A percentile compares a stretch with the other conserved stretches of the same genome.
Evolutionary conservation across 2,329 filamentous ascomycete genomes (phyloP).

Genomic region (Fusarium decemcellulare): DNA sequence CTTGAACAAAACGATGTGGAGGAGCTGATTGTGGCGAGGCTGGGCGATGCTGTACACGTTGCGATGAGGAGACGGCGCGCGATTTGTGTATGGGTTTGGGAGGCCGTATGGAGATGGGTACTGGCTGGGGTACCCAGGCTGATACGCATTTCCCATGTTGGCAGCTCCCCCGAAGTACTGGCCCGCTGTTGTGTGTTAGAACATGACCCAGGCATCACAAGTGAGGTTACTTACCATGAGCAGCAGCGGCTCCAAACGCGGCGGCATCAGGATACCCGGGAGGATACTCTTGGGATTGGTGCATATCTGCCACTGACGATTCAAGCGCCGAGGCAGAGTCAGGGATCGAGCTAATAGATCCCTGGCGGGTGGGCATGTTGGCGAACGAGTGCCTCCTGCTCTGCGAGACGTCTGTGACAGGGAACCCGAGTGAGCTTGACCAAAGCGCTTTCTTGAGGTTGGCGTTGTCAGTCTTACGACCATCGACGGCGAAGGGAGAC

Average conservation of each 20-base stretch:
- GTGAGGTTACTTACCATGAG: slow-evolving; percentile 55
- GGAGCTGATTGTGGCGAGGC: slow-evolving; percentile 75
- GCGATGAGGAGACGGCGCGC: slow-evolving; percentile 73
- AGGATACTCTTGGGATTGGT: slow-evolving; percentile 59
- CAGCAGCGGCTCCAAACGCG: slow-evolving; percentile 55
- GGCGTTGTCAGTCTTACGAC: slow-evolving; percentile 71
- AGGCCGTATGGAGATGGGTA: slow-evolving; percentile 64
- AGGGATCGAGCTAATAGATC: slow-evolving; percentile 72
- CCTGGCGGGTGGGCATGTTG: slow-evolving; percentile 75
- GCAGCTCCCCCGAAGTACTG: slow-evolving; percentile 46
- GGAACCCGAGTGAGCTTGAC: slow-evolving; percentile 80
- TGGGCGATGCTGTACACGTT: slow-evolving; percentile 73
- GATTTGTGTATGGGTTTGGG: slow-evolving; percentile 61
- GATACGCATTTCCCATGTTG: slow-evolving; percentile 45
- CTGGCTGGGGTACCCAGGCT: slow-evolving; percentile 52
- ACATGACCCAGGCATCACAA: neutral
- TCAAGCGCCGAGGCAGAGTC: slow-evolving; percentile 66
- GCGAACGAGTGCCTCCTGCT: slow-evolving; percentile 87
- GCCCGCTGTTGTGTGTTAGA: slow-evolving; percentile 31
- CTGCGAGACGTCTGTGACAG: slow-evolving; percentile 75
- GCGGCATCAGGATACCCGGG: slow-evolving; percentile 57
- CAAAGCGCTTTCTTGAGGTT: slow-evolving; percentile 76
- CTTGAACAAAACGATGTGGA: slow-evolving; percentile 97
- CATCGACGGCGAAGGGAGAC: slow-evolving; percentile 68
- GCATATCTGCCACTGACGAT: slow-evolving; percentile 58